Percentiles rank a stretch among this genome's conserved stretches.
Evolutionary conservation across 805 yeast species (phyloP).

Genomic region (Kazachstania bromeliacearum): DNA sequence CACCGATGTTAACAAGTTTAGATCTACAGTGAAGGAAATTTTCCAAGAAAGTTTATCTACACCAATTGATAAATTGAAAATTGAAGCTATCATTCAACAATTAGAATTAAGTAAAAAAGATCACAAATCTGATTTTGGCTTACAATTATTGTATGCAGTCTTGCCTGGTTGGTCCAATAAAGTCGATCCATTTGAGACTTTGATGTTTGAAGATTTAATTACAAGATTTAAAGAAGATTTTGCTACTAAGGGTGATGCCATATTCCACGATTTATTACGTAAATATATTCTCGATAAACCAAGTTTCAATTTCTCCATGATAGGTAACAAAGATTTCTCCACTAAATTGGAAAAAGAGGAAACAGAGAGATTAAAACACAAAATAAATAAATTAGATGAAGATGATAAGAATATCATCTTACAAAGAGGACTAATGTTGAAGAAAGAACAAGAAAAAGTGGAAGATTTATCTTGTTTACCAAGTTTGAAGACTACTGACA

Average conservation of each 20-base stretch:
- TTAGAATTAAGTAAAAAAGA: constrained; percentile 75
- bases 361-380: constrained; percentile 35
- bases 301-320: constrained; percentile 64
- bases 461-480: constrained; percentile 80
- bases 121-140: constrained; percentile 84
- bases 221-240: constrained; percentile 54
- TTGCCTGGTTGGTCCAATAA: constrained; percentile 83
- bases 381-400: constrained; percentile 38
- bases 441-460: constrained; percentile 51
- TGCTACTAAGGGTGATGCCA: constrained; percentile 37
- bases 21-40: constrained; percentile 37
- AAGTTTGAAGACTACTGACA: constrained; percentile 57
- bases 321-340: constrained; percentile 53
- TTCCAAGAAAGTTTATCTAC: constrained; percentile 35
- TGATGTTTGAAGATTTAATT: constrained; percentile 58
- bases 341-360: constrained; percentile 48
- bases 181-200: constrained; percentile 59
- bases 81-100: constrained; percentile 86
- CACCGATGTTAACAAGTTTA: constrained; percentile 39
- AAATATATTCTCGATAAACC: constrained; percentile 46
- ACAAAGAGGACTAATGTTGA: constrained; percentile 50
- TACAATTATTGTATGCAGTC: constrained; percentile 60
- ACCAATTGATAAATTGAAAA: constrained; percentile 47
- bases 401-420: constrained; percentile 50
- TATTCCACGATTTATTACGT: constrained; percentile 54